Evolutionary conservation across 345 rosid genomes (phyloP).

Genomic region (Boechera stricta): DNA sequence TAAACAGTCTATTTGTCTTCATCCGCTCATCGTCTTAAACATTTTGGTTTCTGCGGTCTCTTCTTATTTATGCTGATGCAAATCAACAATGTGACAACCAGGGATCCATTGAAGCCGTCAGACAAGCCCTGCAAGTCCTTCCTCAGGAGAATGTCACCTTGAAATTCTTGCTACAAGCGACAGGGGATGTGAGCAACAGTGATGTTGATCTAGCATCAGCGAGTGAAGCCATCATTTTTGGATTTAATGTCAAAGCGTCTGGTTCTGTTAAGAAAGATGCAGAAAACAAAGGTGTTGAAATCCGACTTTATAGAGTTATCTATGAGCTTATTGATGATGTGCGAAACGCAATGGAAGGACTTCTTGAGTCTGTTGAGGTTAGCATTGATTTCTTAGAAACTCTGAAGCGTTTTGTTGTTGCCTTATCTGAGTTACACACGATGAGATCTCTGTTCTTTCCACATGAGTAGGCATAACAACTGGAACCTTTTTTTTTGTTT

Average conservation of each 20-base stretch:
- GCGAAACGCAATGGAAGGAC: slow-evolving; percentile 98
- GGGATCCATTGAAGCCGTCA: slow-evolving; percentile 98
- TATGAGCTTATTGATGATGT: slow-evolving; percentile 95
- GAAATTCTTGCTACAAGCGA: slow-evolving; percentile 89
- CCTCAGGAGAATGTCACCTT: slow-evolving; percentile 90
- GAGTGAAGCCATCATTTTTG: slow-evolving; percentile 82
- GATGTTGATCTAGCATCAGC: slow-evolving; percentile 96
- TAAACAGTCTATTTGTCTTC: slow-evolving; percentile 38
- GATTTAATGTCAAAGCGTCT: slow-evolving; percentile 83
- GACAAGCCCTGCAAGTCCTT: slow-evolving; percentile 89
- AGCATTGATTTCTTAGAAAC: slow-evolving; percentile 33
- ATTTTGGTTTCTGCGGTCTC: slow-evolving; percentile 23
- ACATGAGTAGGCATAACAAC: background rate
- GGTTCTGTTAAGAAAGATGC: slow-evolving; percentile 85
- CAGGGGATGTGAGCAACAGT: slow-evolving; percentile 88
- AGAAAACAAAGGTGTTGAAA: slow-evolving; percentile 90
- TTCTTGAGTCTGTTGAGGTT: slow-evolving; percentile 89
- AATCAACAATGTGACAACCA: slow-evolving; percentile 47
- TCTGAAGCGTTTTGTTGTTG: slow-evolving; percentile 15
- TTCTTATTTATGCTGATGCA: slow-evolving; percentile 14
- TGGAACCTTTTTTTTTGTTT: background rate
- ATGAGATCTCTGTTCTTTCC: slow-evolving; percentile 28
- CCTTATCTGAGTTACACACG: slow-evolving; percentile 13
- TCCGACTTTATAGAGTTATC: slow-evolving; percentile 85
- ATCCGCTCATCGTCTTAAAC: background rate